These are phyloP conservation scores for Parmales sp. DNA, from an alignment of 108 stramenopile genomes.

Conservation along the genomic window DNA sequence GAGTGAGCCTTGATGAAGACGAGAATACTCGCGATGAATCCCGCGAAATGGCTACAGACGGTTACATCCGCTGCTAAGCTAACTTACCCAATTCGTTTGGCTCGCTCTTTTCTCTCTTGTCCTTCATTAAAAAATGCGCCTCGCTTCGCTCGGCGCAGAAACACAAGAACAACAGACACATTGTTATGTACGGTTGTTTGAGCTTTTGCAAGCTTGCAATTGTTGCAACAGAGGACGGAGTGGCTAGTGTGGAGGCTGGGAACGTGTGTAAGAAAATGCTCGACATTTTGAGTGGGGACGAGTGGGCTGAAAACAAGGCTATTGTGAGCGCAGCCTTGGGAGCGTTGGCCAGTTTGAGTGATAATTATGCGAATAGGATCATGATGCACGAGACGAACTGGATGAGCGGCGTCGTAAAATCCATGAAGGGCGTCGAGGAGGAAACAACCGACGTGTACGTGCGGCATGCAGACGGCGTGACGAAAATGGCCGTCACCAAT, in stretches of 20 bases:
- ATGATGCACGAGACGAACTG: constrained; percentile 7
- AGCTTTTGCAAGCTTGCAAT: background rate
- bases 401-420: background rate
- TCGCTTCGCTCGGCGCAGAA: too few relatives aligned
- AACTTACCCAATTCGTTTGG: too few relatives aligned
- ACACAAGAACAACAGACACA: background rate
- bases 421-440: background rate
- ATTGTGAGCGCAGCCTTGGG: background rate
- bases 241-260: background rate
- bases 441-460: constrained; percentile 1
- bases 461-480: background rate
- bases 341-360: background rate
- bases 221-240: background rate
- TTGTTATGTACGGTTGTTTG: background rate
- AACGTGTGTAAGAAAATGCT: background rate
- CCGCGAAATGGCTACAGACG: too few relatives aligned
- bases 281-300: background rate
- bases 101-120: too few relatives aligned
- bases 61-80: too few relatives aligned
- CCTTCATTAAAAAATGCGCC: too few relatives aligned
- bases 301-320: constrained; percentile 2
- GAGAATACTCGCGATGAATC: too few relatives aligned
- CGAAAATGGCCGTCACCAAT: background rate
- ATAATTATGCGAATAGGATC: constrained; percentile 5
- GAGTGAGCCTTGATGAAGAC: too few relatives aligned